These are phyloP conservation scores for Trichoderma virens DNA, from an alignment of 495 filamentous ascomycete species.

Conservation along the genomic window DNA sequence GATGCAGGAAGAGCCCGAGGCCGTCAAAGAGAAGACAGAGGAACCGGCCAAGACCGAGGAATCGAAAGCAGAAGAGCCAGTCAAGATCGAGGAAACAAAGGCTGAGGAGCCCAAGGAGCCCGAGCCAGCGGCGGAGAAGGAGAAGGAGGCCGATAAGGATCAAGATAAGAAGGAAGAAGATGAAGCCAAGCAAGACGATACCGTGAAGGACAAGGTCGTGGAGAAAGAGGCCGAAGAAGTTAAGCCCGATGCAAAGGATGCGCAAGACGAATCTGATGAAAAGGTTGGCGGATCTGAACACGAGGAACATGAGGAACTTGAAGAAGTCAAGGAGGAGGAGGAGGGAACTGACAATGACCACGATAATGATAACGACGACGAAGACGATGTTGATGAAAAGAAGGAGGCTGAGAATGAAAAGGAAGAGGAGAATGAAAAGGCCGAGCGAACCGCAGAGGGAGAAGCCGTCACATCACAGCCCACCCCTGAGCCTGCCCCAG, in stretches of 20 bases:
- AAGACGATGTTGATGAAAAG: background rate
- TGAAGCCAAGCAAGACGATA: background rate
- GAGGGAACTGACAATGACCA: background rate
- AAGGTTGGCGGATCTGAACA: background rate
- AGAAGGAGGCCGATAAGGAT: constrained; percentile 16
- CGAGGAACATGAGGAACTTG: background rate
- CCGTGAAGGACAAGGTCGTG: background rate
- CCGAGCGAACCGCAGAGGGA: background rate
- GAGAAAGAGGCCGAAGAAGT: background rate
- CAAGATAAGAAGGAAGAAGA: constrained; percentile 13
- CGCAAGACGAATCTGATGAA: background rate
- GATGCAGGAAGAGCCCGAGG: constrained; percentile 16
- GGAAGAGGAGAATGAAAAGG: background rate
- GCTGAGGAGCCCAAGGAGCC: constrained; percentile 5
- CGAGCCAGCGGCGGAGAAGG: background rate
- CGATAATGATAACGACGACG: background rate
- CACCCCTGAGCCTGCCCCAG: background rate
- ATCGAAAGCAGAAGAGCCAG: constrained; percentile 7
- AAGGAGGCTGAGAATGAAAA: background rate
- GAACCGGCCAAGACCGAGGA: constrained; percentile 21
- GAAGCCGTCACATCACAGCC: background rate
- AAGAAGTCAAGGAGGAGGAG: background rate
- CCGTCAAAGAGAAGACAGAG: constrained; percentile 23
- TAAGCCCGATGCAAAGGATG: background rate
- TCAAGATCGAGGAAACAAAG: background rate